phyloP scores from a whole-genome alignment of 1,284 basidiomycete species.

The Testicularia cyperi region DNA sequence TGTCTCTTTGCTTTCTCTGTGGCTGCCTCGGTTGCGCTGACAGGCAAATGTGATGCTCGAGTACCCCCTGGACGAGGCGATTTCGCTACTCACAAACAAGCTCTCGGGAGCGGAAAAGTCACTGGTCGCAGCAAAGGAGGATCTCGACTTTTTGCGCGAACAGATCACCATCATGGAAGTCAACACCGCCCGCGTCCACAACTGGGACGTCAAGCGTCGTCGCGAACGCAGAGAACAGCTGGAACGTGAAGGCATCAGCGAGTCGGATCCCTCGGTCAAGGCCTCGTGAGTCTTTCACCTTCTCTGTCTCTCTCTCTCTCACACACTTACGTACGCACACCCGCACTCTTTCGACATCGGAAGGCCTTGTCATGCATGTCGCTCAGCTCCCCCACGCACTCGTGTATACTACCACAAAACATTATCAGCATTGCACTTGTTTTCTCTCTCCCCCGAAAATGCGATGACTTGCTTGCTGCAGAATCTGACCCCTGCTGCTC shows the following conservation, averaged over 20 bases:
- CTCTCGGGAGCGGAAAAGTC: slow-evolving; percentile 73
- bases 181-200: slow-evolving; percentile 93
- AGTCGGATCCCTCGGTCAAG: slow-evolving; percentile 1
- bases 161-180: slow-evolving; percentile 98
- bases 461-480: too few species aligned
- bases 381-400: too few species aligned
- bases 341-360: too few species aligned
- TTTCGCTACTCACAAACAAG: slow-evolving; percentile 75
- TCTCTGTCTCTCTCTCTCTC: background rate
- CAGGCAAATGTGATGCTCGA: slow-evolving; percentile 82
- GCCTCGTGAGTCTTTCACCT: slow-evolving; percentile 28
- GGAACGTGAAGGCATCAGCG: slow-evolving; percentile 17
- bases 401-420: too few species aligned
- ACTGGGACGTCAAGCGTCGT: slow-evolving; percentile 87
- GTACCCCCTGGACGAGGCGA: slow-evolving; percentile 81
- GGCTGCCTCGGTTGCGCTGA: background rate
- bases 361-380: too few species aligned
- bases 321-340: too few species aligned
- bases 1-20: background rate
- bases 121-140: slow-evolving; percentile 74
- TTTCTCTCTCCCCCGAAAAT: too few species aligned
- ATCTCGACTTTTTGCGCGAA: slow-evolving; percentile 89
- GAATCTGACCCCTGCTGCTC: too few species aligned
- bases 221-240: slow-evolving; percentile 63
- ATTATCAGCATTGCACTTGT: too few species aligned